These are phyloP conservation scores for Arthrobotrys pseudoclavata DNA, from an alignment of 2,329 filamentous ascomycete genomes.

Conservation along the genomic window DNA sequence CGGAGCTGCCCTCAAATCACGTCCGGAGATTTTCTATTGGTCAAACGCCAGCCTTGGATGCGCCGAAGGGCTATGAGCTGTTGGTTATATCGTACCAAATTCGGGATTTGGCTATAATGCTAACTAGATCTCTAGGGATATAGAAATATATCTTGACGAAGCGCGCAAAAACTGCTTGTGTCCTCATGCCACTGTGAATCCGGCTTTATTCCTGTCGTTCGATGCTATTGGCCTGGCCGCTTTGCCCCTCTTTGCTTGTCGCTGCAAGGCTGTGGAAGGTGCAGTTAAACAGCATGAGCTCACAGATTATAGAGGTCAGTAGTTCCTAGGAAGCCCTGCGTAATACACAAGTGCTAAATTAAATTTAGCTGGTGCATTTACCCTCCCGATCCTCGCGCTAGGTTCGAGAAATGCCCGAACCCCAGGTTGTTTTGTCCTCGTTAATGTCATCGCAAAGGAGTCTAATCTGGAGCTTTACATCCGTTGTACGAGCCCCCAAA, in stretches of 20 bases:
- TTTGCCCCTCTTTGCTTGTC: constrained; percentile 45
- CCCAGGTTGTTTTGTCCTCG: constrained; percentile 55
- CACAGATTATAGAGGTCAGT: constrained; percentile 50
- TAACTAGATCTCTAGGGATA: constrained; percentile 26
- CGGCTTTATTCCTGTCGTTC: constrained; percentile 53
- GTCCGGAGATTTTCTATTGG: constrained; percentile 38
- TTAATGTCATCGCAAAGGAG: constrained; percentile 46
- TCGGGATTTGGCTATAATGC: not conserved
- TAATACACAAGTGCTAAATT: not conserved
- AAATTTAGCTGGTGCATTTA: constrained; percentile 51
- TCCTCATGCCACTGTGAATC: constrained; percentile 54
- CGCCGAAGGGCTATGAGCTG: constrained; percentile 54
- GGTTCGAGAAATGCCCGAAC: constrained; percentile 33
- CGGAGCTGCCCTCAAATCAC: constrained; percentile 51
- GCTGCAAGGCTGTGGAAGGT: constrained; percentile 24
- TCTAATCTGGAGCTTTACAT: constrained; percentile 51
- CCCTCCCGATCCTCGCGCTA: constrained; percentile 40
- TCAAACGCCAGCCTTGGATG: constrained; percentile 17
- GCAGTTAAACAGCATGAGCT: constrained; percentile 43
- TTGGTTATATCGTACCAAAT: not conserved
- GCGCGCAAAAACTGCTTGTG: constrained; percentile 36
- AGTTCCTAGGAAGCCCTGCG: not conserved
- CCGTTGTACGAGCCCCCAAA: constrained; percentile 38
- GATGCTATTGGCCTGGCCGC: constrained; percentile 57
- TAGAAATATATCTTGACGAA: constrained; percentile 52